A percentile compares a stretch with the other conserved stretches of the same genome.
Evolutionary conservation across 345 rosid genomes (phyloP).

Genomic region (Hevea brasiliensis): DNA sequence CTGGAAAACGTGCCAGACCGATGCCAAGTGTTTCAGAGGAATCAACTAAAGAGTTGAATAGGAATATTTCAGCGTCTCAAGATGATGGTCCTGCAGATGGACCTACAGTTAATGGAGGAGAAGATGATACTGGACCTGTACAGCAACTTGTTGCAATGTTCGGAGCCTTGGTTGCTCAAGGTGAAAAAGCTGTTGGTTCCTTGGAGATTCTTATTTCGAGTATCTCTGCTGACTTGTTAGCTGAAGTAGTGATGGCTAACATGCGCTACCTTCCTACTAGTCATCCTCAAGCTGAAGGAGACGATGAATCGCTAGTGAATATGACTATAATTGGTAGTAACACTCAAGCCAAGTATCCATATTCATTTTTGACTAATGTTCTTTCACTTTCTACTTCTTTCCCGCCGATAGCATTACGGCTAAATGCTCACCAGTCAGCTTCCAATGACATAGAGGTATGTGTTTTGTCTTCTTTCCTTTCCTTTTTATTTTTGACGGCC

Average conservation of each 20-base stretch:
- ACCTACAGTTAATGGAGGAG: slow-evolving; percentile 42
- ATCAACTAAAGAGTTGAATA: slow-evolving; percentile 49
- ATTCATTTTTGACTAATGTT: slow-evolving; percentile 67
- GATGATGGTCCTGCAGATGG: slow-evolving; percentile 49
- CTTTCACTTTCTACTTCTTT: slow-evolving; percentile 75
- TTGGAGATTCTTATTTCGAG: slow-evolving; percentile 91
- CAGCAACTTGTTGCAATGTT: slow-evolving; percentile 93
- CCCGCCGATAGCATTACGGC: slow-evolving; percentile 63
- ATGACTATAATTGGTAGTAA: slow-evolving; percentile 72
- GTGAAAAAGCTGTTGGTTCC: slow-evolving; percentile 82
- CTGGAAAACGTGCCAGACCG: slow-evolving; percentile 69
- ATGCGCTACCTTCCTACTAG: slow-evolving; percentile 69
- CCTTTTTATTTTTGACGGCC: background rate
- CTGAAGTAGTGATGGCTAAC: slow-evolving; percentile 95
- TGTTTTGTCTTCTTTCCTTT: background rate
- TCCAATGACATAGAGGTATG: slow-evolving; percentile 45
- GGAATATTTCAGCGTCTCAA: slow-evolving; percentile 36
- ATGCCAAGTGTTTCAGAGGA: slow-evolving; percentile 59
- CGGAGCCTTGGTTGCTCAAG: slow-evolving; percentile 94
- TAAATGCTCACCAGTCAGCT: slow-evolving; percentile 37
- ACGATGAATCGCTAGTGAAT: slow-evolving; percentile 51
- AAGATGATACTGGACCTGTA: slow-evolving; percentile 67
- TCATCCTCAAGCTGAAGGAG: slow-evolving; percentile 51
- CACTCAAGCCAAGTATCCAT: slow-evolving; percentile 64
- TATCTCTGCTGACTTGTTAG: slow-evolving; percentile 89